Evolutionary conservation across 140 eudicot genomes (phyloP).

Genomic region (Oenanthe javanica): DNA sequence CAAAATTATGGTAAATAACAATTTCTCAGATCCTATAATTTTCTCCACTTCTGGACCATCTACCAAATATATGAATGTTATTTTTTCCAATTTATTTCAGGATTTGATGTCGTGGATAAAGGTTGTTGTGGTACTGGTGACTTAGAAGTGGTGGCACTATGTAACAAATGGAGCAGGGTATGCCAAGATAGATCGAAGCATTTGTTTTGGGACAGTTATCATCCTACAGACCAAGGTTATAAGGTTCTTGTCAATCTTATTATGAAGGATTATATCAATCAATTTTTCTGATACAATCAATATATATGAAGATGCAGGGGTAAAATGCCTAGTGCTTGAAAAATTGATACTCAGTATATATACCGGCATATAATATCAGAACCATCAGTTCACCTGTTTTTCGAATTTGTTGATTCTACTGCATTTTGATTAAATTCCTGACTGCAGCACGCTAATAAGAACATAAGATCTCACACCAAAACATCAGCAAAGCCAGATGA

Average conservation of each 20-base stretch:
- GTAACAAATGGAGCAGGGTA: constrained; percentile 15
- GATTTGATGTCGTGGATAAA: constrained; percentile 14
- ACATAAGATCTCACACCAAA: not conserved
- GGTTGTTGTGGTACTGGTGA: constrained; percentile 41
- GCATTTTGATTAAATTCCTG: not conserved
- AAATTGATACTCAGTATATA: not conserved
- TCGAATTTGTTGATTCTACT: not conserved
- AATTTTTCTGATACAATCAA: not conserved
- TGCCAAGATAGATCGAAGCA: constrained; percentile 27
- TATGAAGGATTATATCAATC: not conserved
- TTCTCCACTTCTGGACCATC: not conserved
- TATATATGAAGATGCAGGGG: not conserved
- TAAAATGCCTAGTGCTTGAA: not conserved
- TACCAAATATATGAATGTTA: not conserved
- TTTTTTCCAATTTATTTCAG: not conserved
- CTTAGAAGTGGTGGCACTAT: constrained; percentile 26
- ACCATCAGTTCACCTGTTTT: not conserved
- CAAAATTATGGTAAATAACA: constrained; percentile 7
- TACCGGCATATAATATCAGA: not conserved
- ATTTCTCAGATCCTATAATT: not conserved
- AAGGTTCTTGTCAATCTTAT: constrained; percentile 6
- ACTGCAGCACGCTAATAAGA: not conserved
- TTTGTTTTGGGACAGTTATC: constrained; percentile 33
- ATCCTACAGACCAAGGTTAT: constrained; percentile 28
- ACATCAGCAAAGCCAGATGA: not conserved